Base-by-base conservation (phyloP, 2,329 filamentous ascomycete species). In the Taxawa tesnikishii region DNA sequence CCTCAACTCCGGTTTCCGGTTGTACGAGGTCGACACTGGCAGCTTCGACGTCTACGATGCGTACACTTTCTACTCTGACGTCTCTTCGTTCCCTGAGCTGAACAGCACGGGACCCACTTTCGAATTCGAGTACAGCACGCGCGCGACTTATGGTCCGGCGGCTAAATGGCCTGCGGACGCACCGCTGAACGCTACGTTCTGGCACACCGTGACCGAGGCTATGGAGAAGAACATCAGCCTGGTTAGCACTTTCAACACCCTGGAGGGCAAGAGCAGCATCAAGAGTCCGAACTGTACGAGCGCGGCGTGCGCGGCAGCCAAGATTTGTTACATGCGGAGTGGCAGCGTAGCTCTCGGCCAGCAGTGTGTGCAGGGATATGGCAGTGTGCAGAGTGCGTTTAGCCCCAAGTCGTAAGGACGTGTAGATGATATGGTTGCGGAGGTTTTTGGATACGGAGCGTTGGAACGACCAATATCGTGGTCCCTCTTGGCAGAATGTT, bases 301-400 rank as follows among this genome's bases (percentile, higher is more conserved):
- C 38, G 49, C 49, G 19, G 65, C 56, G 3, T 75, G 70, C 45
- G 60, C 62, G 3, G 44, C 52, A 28, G 69, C 70, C 2, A 73
- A 70, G 53, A 54, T 73, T 11, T 75, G 71, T 40, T 74, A 75
- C 43, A 74, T 74, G 56, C 51, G 70, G 23, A 67, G 62, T 49
- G 70, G 68, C 3, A 73, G 65, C 43, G 61, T 58, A 14, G 60
- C 63, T 0, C 43, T 75, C 30, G 69, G 68, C 1, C 56, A 49
- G 32, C 47, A 57, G 32, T 75, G 70, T 50, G 59, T 62, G 3
- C 65, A 68, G 41, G 70, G 69, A 37, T 60, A 58, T 41, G 54
- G 50, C 3, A 60, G 56, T 30, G 56, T 62, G 18, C 59, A 62
- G 43, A 59, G 54, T 25, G 38, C 54, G 4, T 62, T 58, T 37